Percentiles rank a stretch among this genome's conserved stretches.
Evolutionary conservation across 2,329 filamentous ascomycete genomes (phyloP).

Genomic region (Fusarium nurragi): DNA sequence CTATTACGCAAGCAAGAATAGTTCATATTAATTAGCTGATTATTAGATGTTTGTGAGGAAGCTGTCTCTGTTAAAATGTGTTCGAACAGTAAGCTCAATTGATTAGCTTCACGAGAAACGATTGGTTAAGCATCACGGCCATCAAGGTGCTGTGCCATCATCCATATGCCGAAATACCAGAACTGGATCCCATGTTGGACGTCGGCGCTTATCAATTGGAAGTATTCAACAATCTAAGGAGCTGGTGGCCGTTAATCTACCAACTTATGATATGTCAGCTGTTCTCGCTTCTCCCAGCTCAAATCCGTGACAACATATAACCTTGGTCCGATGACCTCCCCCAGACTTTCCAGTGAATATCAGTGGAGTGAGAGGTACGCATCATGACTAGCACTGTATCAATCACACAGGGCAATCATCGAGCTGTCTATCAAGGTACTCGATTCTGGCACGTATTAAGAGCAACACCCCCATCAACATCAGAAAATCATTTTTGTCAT

Average conservation of each 20-base stretch:
- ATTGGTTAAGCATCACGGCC: background rate
- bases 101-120: background rate
- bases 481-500: constrained; percentile 13
- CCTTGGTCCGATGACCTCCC: background rate
- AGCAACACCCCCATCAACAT: background rate
- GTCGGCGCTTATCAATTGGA: no score
- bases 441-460: constrained; percentile 16
- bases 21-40: background rate
- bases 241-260: background rate
- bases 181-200: background rate
- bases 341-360: background rate
- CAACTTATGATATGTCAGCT: background rate
- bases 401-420: background rate
- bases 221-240: no score
- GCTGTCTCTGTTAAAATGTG: background rate
- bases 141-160: constrained; percentile 4
- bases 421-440: constrained; percentile 32
- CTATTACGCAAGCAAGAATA: background rate
- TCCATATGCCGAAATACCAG: background rate
- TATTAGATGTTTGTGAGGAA: background rate
- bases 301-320: background rate
- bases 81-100: background rate
- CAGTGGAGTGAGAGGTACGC: constrained; percentile 9
- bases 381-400: constrained; percentile 18
- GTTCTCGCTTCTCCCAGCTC: no score